Conservation (phyloP, 345 rosid genomes). For the Conringia planisiliqua region DNA sequence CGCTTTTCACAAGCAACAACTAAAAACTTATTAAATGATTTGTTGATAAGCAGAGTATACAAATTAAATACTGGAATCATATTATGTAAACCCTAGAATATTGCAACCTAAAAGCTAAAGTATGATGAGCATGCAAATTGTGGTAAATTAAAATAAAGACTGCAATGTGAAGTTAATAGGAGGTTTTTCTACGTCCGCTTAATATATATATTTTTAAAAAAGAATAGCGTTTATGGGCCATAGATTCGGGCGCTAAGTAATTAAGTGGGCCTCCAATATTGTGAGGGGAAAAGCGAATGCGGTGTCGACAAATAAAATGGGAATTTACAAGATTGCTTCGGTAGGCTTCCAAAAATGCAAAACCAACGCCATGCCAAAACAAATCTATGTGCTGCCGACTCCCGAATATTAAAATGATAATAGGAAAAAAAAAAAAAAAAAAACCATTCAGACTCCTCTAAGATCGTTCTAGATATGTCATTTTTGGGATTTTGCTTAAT, state of each 20-base stretch:
- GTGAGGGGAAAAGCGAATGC: background rate
- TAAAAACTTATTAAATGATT: background rate
- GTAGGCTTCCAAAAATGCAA: too few species aligned
- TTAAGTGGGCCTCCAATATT: background rate
- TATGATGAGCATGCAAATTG: background rate
- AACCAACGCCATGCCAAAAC: background rate
- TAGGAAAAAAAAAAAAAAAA: background rate
- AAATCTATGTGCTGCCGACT: slow-evolving; percentile 13
- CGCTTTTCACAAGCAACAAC: background rate
- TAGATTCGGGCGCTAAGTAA: background rate
- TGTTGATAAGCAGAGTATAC: background rate
- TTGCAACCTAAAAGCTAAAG: background rate
- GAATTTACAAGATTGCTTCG: background rate
- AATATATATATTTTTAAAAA: too few species aligned
- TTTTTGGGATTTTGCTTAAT: background rate
- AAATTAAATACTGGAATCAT: background rate
- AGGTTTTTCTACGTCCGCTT: too few species aligned
- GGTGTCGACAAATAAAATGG: background rate
- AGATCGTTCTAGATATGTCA: slow-evolving; percentile 4
- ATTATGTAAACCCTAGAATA: background rate
- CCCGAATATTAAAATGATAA: background rate
- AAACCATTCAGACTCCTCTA: background rate
- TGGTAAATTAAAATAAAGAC: too few species aligned
- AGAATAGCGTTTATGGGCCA: background rate
- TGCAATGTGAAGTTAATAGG: too few species aligned